phyloP scores from a whole-genome alignment of 768 basidiomycete genomes.

The Royoungia palumana region DNA sequence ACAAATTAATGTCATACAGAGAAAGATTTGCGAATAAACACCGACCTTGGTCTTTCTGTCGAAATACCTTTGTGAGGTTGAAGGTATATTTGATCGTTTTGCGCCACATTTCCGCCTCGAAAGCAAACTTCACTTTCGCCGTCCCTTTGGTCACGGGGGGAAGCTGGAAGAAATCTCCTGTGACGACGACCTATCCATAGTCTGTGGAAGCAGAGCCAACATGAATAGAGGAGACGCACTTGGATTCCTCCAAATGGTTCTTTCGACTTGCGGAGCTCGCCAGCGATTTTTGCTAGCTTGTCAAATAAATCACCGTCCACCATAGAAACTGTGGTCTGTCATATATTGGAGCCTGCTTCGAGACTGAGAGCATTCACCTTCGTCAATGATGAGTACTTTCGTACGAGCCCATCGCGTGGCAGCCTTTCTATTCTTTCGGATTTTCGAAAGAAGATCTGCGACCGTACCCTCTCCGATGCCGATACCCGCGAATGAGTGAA shows the following conservation, averaged over 20 bases:
- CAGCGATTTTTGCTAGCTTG: constrained; percentile 75
- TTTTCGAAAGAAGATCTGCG: constrained; percentile 57
- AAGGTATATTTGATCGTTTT: constrained; percentile 75
- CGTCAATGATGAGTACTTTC: constrained; percentile 79
- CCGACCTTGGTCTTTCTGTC: constrained; percentile 87
- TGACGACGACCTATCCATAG: constrained; percentile 68
- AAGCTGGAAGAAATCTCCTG: constrained; percentile 98
- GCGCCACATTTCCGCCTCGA: constrained; percentile 81
- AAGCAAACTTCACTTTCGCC: constrained; percentile 76
- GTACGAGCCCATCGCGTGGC: constrained; percentile 76
- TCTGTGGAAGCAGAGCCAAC: neutral
- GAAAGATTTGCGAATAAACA: neutral
- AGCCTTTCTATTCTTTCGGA: constrained; percentile 85
- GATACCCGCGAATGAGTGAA: constrained; percentile 95
- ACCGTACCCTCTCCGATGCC: constrained; percentile 73
- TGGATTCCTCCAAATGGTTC: constrained; percentile 94
- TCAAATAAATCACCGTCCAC: constrained; percentile 91
- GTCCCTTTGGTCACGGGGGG: constrained; percentile 79
- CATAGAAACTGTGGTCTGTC: constrained; percentile 78
- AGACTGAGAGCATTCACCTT: constrained; percentile 45
- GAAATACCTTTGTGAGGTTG: constrained; percentile 93
- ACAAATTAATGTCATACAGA: constrained; percentile 4
- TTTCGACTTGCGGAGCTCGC: constrained; percentile 53
- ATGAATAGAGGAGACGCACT: constrained; percentile 35
- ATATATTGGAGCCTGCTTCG: neutral